These are phyloP conservation scores for Ceratobasidium sp. DNA, from an alignment of 1,284 basidiomycete species.

Conservation along the genomic window DNA sequence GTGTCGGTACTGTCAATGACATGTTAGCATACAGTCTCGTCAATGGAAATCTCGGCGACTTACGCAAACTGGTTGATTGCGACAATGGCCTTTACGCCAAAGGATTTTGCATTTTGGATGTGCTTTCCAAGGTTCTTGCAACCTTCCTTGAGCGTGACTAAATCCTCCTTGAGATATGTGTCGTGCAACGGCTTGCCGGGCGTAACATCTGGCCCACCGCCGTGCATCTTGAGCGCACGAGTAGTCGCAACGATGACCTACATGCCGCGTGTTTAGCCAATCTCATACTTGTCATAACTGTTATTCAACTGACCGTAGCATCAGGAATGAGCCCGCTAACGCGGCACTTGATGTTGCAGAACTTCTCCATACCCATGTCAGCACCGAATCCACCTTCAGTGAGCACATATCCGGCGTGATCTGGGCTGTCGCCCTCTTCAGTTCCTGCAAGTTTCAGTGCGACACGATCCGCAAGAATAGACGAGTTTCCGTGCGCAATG, in stretches of 20 bases:
- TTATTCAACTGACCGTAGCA: slow-evolving; percentile 67
- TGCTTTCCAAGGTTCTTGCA: slow-evolving; percentile 95
- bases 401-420: slow-evolving; percentile 93
- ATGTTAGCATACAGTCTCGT: slow-evolving; percentile 19
- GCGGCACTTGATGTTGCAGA: slow-evolving; percentile 99
- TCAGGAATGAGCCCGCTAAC: slow-evolving; percentile 94
- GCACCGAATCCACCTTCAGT: slow-evolving; percentile 99
- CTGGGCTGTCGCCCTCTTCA: slow-evolving; percentile 89
- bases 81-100: slow-evolving; percentile 96
- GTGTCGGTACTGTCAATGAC: slow-evolving; percentile 81
- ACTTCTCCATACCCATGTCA: slow-evolving; percentile 99
- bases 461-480: slow-evolving; percentile 95
- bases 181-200: slow-evolving; percentile 96
- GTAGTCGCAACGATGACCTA: slow-evolving; percentile 95
- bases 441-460: slow-evolving; percentile 97
- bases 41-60: slow-evolving; percentile 57
- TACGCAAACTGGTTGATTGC: slow-evolving; percentile 96
- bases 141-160: slow-evolving; percentile 91
- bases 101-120: slow-evolving; percentile 96
- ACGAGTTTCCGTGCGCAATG: slow-evolving; percentile 99
- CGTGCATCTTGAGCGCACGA: slow-evolving; percentile 99
- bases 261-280: background rate
- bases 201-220: slow-evolving; percentile 96
- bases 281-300: background rate
- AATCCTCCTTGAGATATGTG: slow-evolving; percentile 94